Evolutionary conservation across 108 stramenopile species (phyloP), one percentile per base, ranked within the genome.

Genomic region (Nitzschia sp.): DNA sequence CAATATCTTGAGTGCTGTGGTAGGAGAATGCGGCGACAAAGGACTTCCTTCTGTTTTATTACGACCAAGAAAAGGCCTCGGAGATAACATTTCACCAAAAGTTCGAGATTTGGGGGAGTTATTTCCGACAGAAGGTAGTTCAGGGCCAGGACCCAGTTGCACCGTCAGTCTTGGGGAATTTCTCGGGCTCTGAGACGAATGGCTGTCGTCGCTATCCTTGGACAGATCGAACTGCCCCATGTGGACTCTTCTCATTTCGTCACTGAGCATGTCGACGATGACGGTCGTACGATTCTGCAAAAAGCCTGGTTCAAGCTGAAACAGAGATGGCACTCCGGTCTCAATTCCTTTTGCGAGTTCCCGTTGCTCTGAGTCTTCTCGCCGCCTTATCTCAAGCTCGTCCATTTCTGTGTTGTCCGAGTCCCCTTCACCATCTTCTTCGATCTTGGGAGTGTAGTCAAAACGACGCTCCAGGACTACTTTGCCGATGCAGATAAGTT

Each of bases 401-500:
- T 80, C 78, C 1, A 64, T 36, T 47, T 49, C 71, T 21, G 73
- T 80, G 55, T 77, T 74, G 68, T 90, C 86, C 3, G 85, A 85
- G 32, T 54, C 70, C 42, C 74, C 70, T n/a, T 76, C 64, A 42
- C 47, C 71, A 29, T 70, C 31, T 59, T 86, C 83, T 28, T 62
- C 70, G 24, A 62, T 76, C 31, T 27, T 63, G 9, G 66, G 70
- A 0, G 36, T 70, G 28, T 27, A 33, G 17, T 77, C 68, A 8
- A 73, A 57, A 1, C 62, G 35, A 32, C 79, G 64, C 48, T 92
- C 94, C 29, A 87, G 63, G 1, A 95, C 77, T 27, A 90, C 87
- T 72, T 92, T 92, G 0, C 91, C 90, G 3, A 57, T 72, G 30
- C 78, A 84, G 31, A 95, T 80, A 9, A 95, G 74, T 56, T 95